Base-by-base conservation (phyloP, 73 alveolate species). In the Tetrahymena thermophila region DNA sequence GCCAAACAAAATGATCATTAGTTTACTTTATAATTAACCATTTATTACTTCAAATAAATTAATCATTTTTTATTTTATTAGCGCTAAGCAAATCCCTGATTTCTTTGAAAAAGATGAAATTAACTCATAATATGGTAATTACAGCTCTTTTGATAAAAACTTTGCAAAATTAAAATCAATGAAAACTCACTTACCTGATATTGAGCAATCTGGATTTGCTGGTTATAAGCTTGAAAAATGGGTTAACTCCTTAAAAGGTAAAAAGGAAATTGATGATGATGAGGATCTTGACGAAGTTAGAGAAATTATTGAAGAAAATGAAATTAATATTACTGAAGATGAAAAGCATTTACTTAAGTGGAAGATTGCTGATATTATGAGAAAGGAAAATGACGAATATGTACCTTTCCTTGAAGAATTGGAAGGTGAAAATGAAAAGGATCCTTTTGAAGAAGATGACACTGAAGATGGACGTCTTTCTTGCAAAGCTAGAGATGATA, bases 401-500 rank as follows among this genome's bases (percentile, higher is more conserved):
- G 23, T 71, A n/a, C 89, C 89, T 71, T 71, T 71, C 89, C 89
- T 71, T 71, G 89, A 71, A 71, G 89, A 71, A 71, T 28, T 71
- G 37, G 89, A 71, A 25, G 89, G 89, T 28, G 89, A 71, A 71
- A 71, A 71, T 25, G 89, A 71, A 71, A 71, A 71, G 23, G 89
- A 71, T 71, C 89, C 89, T 8, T 71, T 28, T n/a, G 89, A 71
- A 71, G 89, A 71, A 71, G 89, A 71, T 71, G 89, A 71, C 40
- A 71, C 89, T 71, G 89, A 71, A 71, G 89, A 71, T 71, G 89
- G 89, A 28, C 89, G 89, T 71, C 89, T 71, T 71, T 71, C 89
- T 71, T 71, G 89, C 89, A n/a, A 71, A 8, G 89, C 89, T n/a
- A 71, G 89, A 71, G 89, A 71, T 71, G 89, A 71, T 71, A 71